These are phyloP conservation scores for Tremella yokohamensis DNA, from an alignment of 768 basidiomycete genomes.

Conservation along the genomic window DNA sequence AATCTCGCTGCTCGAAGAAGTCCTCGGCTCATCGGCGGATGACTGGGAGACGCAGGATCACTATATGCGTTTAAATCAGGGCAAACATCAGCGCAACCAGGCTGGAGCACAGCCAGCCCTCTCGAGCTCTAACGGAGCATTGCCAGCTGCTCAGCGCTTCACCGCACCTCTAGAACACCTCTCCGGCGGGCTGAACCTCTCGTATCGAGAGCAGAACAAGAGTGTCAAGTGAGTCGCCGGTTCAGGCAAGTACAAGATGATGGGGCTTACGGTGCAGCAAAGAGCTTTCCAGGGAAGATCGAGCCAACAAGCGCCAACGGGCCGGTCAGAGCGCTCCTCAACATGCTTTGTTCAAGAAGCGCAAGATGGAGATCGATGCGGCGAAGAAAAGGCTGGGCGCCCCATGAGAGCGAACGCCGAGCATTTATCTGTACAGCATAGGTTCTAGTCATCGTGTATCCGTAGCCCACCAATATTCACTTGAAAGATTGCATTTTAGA, in stretches of 20 bases:
- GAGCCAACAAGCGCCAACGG: conserved; percentile 20
- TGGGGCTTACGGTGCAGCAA: conserved; percentile 28
- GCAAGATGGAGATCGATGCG: conserved; percentile 11
- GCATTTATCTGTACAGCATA: too few species aligned
- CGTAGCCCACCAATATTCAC: too few species aligned
- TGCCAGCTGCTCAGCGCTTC: conserved; percentile 43
- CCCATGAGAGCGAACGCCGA: too few species aligned
- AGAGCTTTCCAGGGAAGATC: conserved; percentile 37
- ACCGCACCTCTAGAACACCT: conserved; percentile 48
- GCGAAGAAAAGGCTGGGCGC: conserved; percentile 8
- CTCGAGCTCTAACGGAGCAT: conserved; percentile 9
- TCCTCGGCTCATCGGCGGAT: conserved; percentile 84
- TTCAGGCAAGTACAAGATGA: neutral
- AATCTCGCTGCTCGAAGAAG: conserved; percentile 91
- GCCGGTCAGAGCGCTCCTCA: conserved; percentile 6
- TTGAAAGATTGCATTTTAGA: too few species aligned
- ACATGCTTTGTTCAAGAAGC: conserved; percentile 28
- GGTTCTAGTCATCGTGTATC: too few species aligned
- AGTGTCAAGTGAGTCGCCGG: conserved; percentile 47
- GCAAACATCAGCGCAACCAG: conserved; percentile 31
- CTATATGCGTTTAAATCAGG: conserved; percentile 40
- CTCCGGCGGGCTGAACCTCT: conserved; percentile 51
- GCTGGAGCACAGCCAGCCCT: conserved; percentile 17
- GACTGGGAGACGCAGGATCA: conserved; percentile 51
- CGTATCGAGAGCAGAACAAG: conserved; percentile 51